Percentiles rank a stretch among this genome's conserved stretches.
Evolutionary conservation across 352 stramenopile genomes (phyloP).

Genomic region (Globisporangium nunn): DNA sequence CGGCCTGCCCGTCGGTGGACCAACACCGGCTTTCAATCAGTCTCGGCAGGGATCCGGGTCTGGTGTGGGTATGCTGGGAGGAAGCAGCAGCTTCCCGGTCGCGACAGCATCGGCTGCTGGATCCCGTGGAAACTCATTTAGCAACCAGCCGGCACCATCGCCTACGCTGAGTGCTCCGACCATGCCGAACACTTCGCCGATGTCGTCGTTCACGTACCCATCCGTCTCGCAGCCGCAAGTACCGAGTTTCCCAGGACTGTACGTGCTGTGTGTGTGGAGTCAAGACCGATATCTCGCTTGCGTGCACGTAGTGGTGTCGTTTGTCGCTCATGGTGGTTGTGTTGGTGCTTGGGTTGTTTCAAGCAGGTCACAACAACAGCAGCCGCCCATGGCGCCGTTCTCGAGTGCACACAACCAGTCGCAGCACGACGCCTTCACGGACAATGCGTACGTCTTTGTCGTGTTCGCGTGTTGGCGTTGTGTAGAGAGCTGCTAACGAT

Average conservation of each 20-base stretch:
- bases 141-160: slow-evolving; percentile 13
- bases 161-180: slow-evolving; percentile 11
- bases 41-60: slow-evolving; percentile 4
- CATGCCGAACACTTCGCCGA: slow-evolving; percentile 4
- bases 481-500: not conserved
- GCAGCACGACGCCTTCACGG: slow-evolving; percentile 29
- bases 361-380: slow-evolving; percentile 15
- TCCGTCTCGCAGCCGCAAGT: slow-evolving; percentile 3
- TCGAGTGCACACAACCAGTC: slow-evolving; percentile 20
- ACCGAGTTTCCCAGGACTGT: slow-evolving; percentile 6
- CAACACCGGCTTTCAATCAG: slow-evolving; percentile 3
- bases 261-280: not conserved
- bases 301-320: not conserved
- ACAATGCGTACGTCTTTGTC: slow-evolving; percentile 30
- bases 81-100: slow-evolving; percentile 4
- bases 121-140: slow-evolving; percentile 38
- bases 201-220: slow-evolving; percentile 11
- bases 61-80: slow-evolving; percentile 10
- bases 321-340: not conserved
- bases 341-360: not conserved
- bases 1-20: not conserved
- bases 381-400: slow-evolving; percentile 35
- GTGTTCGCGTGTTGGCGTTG: not conserved
- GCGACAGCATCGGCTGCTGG: slow-evolving; percentile 6
- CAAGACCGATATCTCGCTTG: too few species aligned